These are phyloP conservation scores for Aureobasidium subglaciale DNA, from an alignment of 2,329 filamentous ascomycete genomes.

Conservation along the genomic window DNA sequence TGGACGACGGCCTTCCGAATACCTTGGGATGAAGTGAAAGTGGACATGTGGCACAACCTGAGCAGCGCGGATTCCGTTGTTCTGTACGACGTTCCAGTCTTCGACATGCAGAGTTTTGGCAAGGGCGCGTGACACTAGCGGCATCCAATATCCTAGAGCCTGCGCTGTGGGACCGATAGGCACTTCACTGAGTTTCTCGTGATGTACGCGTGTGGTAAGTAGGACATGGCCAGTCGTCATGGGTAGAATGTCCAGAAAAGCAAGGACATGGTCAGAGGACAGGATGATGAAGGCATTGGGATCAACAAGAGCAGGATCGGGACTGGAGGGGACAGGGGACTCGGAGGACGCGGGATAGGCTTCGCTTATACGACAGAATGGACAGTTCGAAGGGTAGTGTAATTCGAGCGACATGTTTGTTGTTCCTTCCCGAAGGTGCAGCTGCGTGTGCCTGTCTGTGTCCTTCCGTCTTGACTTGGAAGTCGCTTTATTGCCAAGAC, in stretches of 20 bases:
- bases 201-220: conserved; percentile 69
- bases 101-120: conserved; percentile 60
- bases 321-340: conserved; percentile 26
- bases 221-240: conserved; percentile 77
- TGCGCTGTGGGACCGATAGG: conserved; percentile 19
- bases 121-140: conserved; percentile 65
- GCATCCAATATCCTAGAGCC: conserved; percentile 48
- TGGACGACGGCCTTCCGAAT: conserved; percentile 38
- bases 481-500: not conserved
- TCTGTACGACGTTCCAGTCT: conserved; percentile 97
- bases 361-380: conserved; percentile 52
- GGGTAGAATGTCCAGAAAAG: conserved; percentile 91
- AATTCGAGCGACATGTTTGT: conserved; percentile 12
- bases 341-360: conserved; percentile 38
- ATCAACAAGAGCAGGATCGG: conserved; percentile 25
- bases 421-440: not conserved
- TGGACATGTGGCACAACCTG: conserved; percentile 93
- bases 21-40: conserved; percentile 87
- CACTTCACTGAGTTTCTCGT: conserved; percentile 69
- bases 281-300: conserved; percentile 57
- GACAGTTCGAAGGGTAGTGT: conserved; percentile 42
- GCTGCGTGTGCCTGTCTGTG: not conserved
- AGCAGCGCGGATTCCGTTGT: conserved; percentile 80
- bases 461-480: too few relatives aligned
- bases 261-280: conserved; percentile 68